Conservation (phyloP, 2,329 filamentous ascomycete genomes). For the Rugonectria rugulosa region DNA sequence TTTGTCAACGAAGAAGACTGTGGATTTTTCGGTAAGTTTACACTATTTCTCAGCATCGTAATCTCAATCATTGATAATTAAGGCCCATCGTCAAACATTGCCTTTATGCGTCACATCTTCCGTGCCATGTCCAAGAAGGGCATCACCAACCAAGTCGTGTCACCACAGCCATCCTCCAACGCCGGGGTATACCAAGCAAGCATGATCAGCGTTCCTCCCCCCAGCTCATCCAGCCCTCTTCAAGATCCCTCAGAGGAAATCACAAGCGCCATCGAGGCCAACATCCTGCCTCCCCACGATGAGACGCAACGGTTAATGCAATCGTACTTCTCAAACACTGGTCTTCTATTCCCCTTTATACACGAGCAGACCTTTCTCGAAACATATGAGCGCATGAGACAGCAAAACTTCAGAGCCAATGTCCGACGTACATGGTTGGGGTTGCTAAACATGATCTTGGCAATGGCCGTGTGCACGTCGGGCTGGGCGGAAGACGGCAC, state of each 20-base stretch:
- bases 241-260: background rate
- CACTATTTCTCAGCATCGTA: background rate
- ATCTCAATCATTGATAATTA: background rate
- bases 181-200: background rate
- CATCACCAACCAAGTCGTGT: background rate
- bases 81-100: constrained; percentile 27
- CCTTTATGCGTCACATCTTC: constrained; percentile 26
- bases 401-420: constrained; percentile 35
- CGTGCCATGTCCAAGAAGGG: constrained; percentile 15
- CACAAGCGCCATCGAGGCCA: background rate
- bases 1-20: constrained; percentile 24
- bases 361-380: constrained; percentile 38
- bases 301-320: constrained; percentile 31
- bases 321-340: constrained; percentile 39
- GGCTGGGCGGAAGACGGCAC: constrained; percentile 40
- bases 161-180: background rate
- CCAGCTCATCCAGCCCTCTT: background rate
- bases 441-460: constrained; percentile 58
- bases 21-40: constrained; percentile 22
- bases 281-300: constrained; percentile 27
- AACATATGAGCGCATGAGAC: constrained; percentile 26
- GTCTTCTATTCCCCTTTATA: constrained; percentile 41
- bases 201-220: constrained; percentile 8
- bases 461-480: constrained; percentile 52
- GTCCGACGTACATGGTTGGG: constrained; percentile 59